Percentiles rank a stretch among this genome's conserved stretches.
These are phyloP conservation scores for Penicillium occitanis DNA, from an alignment of 2,329 filamentous ascomycete species.

Conservation along the genomic window DNA sequence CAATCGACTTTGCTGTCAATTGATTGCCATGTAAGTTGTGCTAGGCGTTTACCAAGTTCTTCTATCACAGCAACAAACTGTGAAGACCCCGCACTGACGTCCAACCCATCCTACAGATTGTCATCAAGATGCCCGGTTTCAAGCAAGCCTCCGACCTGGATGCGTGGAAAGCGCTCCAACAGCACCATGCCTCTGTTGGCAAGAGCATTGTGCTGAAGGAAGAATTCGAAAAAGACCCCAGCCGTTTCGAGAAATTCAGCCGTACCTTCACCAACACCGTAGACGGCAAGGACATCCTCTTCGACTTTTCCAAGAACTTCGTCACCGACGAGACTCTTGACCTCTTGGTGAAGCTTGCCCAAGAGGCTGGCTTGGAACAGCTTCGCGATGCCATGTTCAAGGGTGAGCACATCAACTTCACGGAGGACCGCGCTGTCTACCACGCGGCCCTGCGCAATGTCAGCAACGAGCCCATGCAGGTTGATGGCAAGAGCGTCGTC, in stretches of 20 bases:
- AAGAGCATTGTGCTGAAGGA: constrained; percentile 92
- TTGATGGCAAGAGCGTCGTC: constrained; percentile 90
- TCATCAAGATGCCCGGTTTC: constrained; percentile 38
- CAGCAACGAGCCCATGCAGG: constrained; percentile 74
- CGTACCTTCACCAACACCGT: constrained; percentile 77
- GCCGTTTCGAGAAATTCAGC: constrained; percentile 87
- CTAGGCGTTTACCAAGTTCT: background rate
- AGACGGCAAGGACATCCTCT: constrained; percentile 82
- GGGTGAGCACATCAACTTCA: constrained; percentile 99
- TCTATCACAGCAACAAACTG: background rate
- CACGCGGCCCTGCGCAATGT: constrained; percentile 93
- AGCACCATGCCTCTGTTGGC: constrained; percentile 81
- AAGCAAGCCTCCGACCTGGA: constrained; percentile 79
- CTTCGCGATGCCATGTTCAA: constrained; percentile 97
- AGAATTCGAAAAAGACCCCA: constrained; percentile 82
- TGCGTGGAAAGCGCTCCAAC: constrained; percentile 86
- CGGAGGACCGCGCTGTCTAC: constrained; percentile 92
- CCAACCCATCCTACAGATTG: background rate
- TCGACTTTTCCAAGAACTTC: constrained; percentile 99
- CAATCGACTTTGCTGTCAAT: constrained; percentile 8
- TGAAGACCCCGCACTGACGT: constrained; percentile 32
- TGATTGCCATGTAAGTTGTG: constrained; percentile 16
- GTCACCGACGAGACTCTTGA: constrained; percentile 87
- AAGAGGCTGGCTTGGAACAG: constrained; percentile 86
- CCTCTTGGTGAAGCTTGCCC: constrained; percentile 82